phyloP scores from a whole-genome alignment of 352 stramenopile species.

The Phytophthora hibernalis region DNA sequence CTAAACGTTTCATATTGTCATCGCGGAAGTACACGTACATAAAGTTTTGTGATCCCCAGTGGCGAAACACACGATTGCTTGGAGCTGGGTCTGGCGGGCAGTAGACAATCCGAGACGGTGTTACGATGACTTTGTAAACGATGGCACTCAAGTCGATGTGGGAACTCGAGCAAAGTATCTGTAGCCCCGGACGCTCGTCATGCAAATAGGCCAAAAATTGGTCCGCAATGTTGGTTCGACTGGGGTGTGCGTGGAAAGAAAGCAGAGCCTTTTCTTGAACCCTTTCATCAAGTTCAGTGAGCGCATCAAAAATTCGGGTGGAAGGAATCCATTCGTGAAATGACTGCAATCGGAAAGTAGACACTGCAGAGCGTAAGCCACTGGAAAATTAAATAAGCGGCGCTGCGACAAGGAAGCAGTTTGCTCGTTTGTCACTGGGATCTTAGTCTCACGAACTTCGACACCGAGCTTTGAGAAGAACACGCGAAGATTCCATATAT shows the following conservation, averaged over 20 bases:
- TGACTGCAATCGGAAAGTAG: conserved; percentile 54
- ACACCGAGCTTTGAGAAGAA: conserved; percentile 58
- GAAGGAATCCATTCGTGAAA: conserved; percentile 53
- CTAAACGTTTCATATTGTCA: conserved; percentile 76
- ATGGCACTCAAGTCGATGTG: conserved; percentile 25
- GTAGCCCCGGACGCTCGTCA: conserved; percentile 39
- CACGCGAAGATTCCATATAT: conserved; percentile 54
- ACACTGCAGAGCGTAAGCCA: conserved; percentile 63
- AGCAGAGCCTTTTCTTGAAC: conserved; percentile 60
- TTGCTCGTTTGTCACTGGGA: conserved; percentile 24
- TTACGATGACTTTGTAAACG: conserved; percentile 75
- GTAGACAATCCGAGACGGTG: conserved; percentile 72
- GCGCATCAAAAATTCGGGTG: conserved; percentile 43
- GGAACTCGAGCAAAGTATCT: conserved; percentile 30
- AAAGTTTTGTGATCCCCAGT: conserved; percentile 77
- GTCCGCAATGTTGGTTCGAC: conserved; percentile 28
- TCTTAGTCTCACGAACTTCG: conserved; percentile 56
- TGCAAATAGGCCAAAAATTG: conserved; percentile 50
- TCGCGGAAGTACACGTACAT: conserved; percentile 88
- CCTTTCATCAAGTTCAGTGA: conserved; percentile 35
- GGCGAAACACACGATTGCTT: conserved; percentile 73
- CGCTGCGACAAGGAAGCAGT: neutral
- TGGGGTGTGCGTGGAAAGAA: conserved; percentile 40
- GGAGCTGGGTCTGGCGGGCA: conserved; percentile 56
- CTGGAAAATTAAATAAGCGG: conserved; percentile 31